phyloP scores from a whole-genome alignment of 2,329 filamentous ascomycete genomes.

The Penicillium sp. region DNA sequence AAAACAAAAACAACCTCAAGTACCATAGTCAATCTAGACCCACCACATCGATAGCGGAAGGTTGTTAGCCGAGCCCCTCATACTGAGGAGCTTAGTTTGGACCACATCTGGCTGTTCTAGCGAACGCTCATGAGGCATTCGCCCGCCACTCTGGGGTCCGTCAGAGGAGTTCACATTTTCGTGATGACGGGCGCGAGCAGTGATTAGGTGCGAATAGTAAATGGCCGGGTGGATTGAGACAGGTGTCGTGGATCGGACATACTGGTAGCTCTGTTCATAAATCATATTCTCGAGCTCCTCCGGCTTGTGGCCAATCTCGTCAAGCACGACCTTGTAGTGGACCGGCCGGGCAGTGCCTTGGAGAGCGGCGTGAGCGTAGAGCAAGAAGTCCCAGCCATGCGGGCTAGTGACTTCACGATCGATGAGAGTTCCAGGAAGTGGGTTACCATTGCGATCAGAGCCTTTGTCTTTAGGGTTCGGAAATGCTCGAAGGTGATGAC shows the following conservation, averaged over 20 bases:
- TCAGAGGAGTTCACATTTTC: constrained; percentile 52
- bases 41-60: constrained; percentile 14
- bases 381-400: constrained; percentile 84
- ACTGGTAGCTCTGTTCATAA: constrained; percentile 94
- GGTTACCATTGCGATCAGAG: constrained; percentile 75
- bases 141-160: constrained; percentile 43
- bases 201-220: constrained; percentile 93
- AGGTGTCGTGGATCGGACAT: constrained; percentile 85
- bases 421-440: constrained; percentile 81
- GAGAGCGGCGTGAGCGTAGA: constrained; percentile 73
- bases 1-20: background rate
- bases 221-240: constrained; percentile 80
- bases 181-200: constrained; percentile 75
- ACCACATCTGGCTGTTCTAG: background rate
- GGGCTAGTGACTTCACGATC: constrained; percentile 90
- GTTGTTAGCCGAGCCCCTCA: constrained; percentile 4
- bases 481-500: constrained; percentile 93
- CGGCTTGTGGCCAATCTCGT: constrained; percentile 69
- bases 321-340: constrained; percentile 85
- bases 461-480: constrained; percentile 58
- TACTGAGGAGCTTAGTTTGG: constrained; percentile 2
- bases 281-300: constrained; percentile 81
- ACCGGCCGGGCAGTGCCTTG: constrained; percentile 92
- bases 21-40: constrained; percentile 3
- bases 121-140: constrained; percentile 16